Evolutionary conservation across 768 basidiomycete genomes (phyloP).

Genomic region (Tulasnella sp.): DNA sequence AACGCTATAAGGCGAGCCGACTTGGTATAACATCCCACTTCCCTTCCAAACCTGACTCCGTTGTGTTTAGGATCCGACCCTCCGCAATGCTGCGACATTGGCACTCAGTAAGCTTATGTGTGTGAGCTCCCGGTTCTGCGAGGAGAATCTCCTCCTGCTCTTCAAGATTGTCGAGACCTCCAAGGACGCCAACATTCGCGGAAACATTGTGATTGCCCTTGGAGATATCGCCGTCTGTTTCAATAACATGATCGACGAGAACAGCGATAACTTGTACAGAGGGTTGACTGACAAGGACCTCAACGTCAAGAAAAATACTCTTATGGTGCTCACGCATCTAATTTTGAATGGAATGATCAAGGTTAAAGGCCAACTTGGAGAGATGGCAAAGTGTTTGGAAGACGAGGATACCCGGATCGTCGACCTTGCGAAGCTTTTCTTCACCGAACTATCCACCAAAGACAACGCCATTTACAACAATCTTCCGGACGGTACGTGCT

Average conservation of each 20-base stretch:
- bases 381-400: conserved; percentile 99
- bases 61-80: conserved; percentile 59
- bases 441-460: conserved; percentile 90
- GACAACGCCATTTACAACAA: conserved; percentile 99
- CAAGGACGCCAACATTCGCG: conserved; percentile 79
- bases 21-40: background rate
- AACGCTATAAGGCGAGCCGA: conserved; percentile 70
- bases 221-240: conserved; percentile 99
- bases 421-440: conserved; percentile 96
- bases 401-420: conserved; percentile 80
- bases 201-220: conserved; percentile 95
- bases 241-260: conserved; percentile 94
- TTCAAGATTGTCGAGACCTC: conserved; percentile 94
- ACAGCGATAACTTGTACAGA: conserved; percentile 89
- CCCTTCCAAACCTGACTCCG: background rate
- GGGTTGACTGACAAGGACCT: conserved; percentile 81
- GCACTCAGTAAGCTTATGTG: conserved; percentile 95
- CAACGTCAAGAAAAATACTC: conserved; percentile 96
- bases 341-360: conserved; percentile 99
- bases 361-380: conserved; percentile 96
- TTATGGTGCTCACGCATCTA: conserved; percentile 95
- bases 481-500: conserved; percentile 73
- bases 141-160: conserved; percentile 74
- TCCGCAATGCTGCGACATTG: conserved; percentile 80
- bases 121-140: conserved; percentile 89